Evolutionary conservation across 2,329 filamentous ascomycete genomes (phyloP).

Genomic region (Zasmidium angulare): DNA sequence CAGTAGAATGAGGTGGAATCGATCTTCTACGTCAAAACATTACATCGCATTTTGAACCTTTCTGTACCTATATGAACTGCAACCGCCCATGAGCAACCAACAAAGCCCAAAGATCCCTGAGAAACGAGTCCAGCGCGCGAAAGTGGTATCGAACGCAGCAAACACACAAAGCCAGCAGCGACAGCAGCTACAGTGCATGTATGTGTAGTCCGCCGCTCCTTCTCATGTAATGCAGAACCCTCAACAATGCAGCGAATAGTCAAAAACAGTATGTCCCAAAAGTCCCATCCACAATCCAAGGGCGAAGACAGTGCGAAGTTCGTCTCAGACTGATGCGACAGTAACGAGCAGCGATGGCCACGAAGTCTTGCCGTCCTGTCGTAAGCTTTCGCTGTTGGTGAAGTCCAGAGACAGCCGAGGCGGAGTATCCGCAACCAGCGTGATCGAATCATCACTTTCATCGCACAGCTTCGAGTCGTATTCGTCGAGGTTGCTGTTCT

Average conservation of each 20-base stretch:
- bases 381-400: neutral
- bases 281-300: neutral
- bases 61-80: neutral
- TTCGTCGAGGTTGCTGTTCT: neutral
- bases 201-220: neutral
- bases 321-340: neutral
- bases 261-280: neutral
- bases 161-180: neutral
- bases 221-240: neutral
- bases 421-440: neutral
- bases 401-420: neutral
- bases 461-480: neutral
- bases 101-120: neutral
- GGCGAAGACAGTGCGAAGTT: neutral
- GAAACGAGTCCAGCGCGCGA: neutral
- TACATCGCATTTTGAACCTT: neutral
- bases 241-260: neutral
- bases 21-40: neutral
- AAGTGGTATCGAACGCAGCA: constrained; percentile 1
- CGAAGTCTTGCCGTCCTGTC: neutral
- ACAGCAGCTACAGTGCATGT: neutral
- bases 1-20: no score
- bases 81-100: neutral
- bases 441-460: neutral
- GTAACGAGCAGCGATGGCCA: neutral